Evolutionary conservation across 2,329 filamentous ascomycete genomes (phyloP).

Genomic region (Pleomassaria siparia): DNA sequence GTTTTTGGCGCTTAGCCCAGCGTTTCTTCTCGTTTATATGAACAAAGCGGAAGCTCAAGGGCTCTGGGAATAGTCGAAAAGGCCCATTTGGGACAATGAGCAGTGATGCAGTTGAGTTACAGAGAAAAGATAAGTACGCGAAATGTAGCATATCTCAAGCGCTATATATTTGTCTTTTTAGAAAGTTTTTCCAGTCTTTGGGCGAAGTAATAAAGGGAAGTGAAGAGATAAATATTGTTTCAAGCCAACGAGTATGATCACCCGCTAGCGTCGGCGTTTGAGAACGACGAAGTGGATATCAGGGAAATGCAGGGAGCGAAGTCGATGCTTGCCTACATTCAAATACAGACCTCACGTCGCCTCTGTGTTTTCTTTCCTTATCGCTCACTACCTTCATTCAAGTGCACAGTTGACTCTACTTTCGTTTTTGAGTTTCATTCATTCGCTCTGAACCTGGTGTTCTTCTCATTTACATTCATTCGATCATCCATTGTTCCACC

Average conservation of each 20-base stretch:
- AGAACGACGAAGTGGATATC: neutral
- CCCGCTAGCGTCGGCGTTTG: neutral
- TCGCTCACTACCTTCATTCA: neutral
- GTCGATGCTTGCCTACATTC: neutral
- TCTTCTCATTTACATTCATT: slow-evolving; percentile 1
- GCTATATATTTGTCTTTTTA: neutral
- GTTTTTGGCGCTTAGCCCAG: neutral
- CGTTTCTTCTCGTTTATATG: neutral
- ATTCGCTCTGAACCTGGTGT: slow-evolving; percentile 1
- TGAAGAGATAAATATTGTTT: neutral
- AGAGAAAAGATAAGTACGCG: neutral
- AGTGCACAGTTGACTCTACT: neutral
- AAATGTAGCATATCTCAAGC: neutral
- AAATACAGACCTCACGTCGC: neutral
- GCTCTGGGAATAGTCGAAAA: neutral
- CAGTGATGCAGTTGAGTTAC: neutral
- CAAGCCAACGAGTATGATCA: neutral
- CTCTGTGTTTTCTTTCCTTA: neutral
- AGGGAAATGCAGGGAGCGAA: neutral
- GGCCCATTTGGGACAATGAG: neutral
- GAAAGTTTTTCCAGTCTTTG: neutral
- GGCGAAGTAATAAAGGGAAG: neutral
- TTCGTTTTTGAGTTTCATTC: neutral
- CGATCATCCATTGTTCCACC: slow-evolving; percentile 7
- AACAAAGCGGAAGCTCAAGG: neutral